A percentile compares a stretch with the other conserved stretches of the same genome.
Evolutionary conservation across 208 protist species (phyloP).

Genomic region (Endotrypanum monterogeii): DNA sequence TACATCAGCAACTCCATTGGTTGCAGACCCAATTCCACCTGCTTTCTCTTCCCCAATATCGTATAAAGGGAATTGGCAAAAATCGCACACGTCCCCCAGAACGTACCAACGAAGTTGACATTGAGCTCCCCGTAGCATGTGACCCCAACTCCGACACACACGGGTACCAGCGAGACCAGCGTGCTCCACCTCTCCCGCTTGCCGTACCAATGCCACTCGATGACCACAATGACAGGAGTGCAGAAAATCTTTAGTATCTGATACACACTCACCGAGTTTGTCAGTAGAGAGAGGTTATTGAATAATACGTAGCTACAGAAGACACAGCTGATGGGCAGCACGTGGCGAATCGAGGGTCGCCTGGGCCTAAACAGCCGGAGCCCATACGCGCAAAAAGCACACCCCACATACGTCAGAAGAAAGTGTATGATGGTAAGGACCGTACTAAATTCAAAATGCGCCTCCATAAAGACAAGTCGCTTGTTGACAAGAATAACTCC

Average conservation of each 20-base stretch:
- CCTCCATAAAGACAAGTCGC: conserved; percentile 53
- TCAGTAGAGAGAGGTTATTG: conserved; percentile 87
- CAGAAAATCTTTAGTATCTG: conserved; percentile 87
- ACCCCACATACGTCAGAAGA: conserved; percentile 62
- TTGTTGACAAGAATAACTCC: conserved; percentile 83
- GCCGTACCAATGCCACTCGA: conserved; percentile 56
- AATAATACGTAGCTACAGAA: conserved; percentile 90
- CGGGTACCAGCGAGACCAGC: conserved; percentile 67
- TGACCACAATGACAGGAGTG: conserved; percentile 77
- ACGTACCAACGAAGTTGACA: conserved; percentile 56
- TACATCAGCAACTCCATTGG: conserved; percentile 90
- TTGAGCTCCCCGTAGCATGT: conserved; percentile 70
- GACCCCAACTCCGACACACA: conserved; percentile 75
- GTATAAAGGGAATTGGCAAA: conserved; percentile 89
- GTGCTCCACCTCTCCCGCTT: conserved; percentile 47
- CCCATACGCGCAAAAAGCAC: conserved; percentile 46
- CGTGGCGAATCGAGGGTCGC: conserved; percentile 32
- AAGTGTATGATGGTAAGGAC: conserved; percentile 79
- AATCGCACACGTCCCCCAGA: conserved; percentile 72
- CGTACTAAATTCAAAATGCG: conserved; percentile 68
- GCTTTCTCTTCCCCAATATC: conserved; percentile 90
- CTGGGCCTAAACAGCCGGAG: conserved; percentile 45
- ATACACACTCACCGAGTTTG: conserved; percentile 85
- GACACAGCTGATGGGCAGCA: conserved; percentile 67
- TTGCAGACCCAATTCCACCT: conserved; percentile 72